Conservation (phyloP, 768 basidiomycete species). For the Tricholoma matsutake region DNA sequence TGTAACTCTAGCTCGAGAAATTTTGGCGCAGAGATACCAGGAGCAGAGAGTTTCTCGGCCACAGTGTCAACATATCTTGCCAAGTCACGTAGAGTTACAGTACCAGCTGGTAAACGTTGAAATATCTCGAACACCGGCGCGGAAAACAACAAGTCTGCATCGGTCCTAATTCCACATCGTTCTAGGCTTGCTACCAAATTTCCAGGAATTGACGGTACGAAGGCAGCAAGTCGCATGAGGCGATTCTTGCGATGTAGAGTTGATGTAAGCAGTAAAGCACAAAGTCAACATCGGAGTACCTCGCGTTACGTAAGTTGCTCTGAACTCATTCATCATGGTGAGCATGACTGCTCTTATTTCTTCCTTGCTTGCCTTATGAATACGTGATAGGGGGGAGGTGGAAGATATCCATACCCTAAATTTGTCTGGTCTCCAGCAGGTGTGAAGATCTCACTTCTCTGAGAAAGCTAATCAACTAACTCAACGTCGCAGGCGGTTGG, state of each 20-base stretch:
- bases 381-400: conserved; percentile 67
- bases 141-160: conserved; percentile 54
- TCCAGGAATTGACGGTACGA: conserved; percentile 37
- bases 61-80: conserved; percentile 36
- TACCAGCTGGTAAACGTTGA: conserved; percentile 46
- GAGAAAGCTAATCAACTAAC: neutral
- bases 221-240: conserved; percentile 39
- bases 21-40: conserved; percentile 34
- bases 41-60: conserved; percentile 41
- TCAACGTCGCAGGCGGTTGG: conserved; percentile 73
- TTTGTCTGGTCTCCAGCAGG: conserved; percentile 94
- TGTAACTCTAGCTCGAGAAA: conserved; percentile 23
- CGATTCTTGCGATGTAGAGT: neutral
- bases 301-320: conserved; percentile 16
- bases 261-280: too few species aligned
- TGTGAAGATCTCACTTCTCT: conserved; percentile 29
- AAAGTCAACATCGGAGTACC: too few species aligned
- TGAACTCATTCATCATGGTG: conserved; percentile 12
- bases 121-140: conserved; percentile 47
- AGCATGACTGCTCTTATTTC: neutral
- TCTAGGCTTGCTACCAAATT: conserved; percentile 47
- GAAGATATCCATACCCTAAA: conserved; percentile 90
- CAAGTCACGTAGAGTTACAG: conserved; percentile 48
- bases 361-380: neutral
- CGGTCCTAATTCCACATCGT: conserved; percentile 49